Percentiles rank a stretch among this genome's conserved stretches.
Evolutionary conservation across 169 alveolate species (phyloP).

Genomic region (Cryptosporidium sp.): DNA sequence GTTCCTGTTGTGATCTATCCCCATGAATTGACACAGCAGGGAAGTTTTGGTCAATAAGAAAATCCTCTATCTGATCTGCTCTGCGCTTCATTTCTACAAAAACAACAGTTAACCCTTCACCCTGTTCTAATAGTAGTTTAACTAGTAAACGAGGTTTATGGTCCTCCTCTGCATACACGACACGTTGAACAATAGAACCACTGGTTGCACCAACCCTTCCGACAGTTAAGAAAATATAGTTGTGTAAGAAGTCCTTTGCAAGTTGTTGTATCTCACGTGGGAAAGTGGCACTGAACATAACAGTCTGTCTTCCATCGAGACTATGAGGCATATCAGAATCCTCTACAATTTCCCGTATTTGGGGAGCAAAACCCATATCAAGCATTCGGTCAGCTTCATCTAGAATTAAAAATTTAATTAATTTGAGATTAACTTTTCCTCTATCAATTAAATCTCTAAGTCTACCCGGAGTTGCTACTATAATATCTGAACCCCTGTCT

Average conservation of each 20-base stretch:
- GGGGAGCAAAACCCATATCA: constrained; percentile 96
- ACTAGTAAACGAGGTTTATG: constrained; percentile 86
- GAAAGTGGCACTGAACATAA: constrained; percentile 94
- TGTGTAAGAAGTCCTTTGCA: constrained; percentile 89
- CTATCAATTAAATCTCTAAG: constrained; percentile 89
- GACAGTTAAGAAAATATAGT: constrained; percentile 89
- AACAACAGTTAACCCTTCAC: constrained; percentile 81
- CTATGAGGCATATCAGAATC: constrained; percentile 85
- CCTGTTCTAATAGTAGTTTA: constrained; percentile 85
- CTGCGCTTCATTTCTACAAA: constrained; percentile 91
- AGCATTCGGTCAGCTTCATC: constrained; percentile 96
- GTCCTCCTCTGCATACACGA: constrained; percentile 89
- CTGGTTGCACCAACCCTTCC: constrained; percentile 94
- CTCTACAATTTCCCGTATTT: constrained; percentile 86
- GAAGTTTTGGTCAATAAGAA: constrained; percentile 84
- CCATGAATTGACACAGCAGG: constrained; percentile 94
- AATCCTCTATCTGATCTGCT: constrained; percentile 89
- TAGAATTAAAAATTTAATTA: constrained; percentile 87
- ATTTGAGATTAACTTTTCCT: constrained; percentile 82
- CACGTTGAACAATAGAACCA: constrained; percentile 92
- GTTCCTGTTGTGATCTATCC: constrained; percentile 93
- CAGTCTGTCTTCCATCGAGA: constrained; percentile 88
- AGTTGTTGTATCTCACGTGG: constrained; percentile 92
- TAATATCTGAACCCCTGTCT: constrained; percentile 94
- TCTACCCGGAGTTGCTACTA: constrained; percentile 97